Percentiles rank a stretch among this genome's conserved stretches.
Evolutionary conservation across 257 asterid species (phyloP).

Genomic region (Knoxia roxburghii): DNA sequence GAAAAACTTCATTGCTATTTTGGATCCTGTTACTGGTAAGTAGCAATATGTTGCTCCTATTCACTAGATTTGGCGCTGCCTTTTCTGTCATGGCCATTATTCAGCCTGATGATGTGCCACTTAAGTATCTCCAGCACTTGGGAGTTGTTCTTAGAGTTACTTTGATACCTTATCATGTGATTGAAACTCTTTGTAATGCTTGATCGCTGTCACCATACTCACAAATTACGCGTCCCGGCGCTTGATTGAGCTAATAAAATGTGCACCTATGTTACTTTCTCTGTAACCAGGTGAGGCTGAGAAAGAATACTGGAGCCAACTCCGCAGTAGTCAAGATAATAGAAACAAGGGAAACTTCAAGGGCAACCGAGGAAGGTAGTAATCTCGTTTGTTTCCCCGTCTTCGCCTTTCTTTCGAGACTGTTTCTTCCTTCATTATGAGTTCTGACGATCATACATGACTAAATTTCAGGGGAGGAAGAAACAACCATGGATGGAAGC

Average conservation of each 20-base stretch:
- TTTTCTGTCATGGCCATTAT: not conserved
- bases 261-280: not conserved
- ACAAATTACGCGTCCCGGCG: too few relatives aligned
- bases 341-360: conserved; percentile 49
- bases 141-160: not conserved
- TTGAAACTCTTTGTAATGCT: not conserved
- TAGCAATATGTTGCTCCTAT: conserved; percentile 3
- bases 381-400: not conserved
- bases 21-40: conserved; percentile 88
- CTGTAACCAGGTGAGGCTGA: conserved; percentile 75
- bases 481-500: conserved; percentile 70
- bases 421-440: not conserved
- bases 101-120: not conserved
- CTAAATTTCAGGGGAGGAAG: conserved; percentile 57
- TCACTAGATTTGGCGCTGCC: not conserved
- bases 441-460: not conserved
- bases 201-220: not conserved
- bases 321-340: conserved; percentile 49
- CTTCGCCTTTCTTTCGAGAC: not conserved
- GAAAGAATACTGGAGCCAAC: conserved; percentile 76
- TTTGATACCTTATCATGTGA: not conserved
- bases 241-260: not conserved
- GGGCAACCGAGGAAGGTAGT: conserved; percentile 70
- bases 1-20: conserved; percentile 66
- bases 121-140: not conserved